Conservation (phyloP, 495 filamentous ascomycete genomes). For the Podospora sp. region DNA sequence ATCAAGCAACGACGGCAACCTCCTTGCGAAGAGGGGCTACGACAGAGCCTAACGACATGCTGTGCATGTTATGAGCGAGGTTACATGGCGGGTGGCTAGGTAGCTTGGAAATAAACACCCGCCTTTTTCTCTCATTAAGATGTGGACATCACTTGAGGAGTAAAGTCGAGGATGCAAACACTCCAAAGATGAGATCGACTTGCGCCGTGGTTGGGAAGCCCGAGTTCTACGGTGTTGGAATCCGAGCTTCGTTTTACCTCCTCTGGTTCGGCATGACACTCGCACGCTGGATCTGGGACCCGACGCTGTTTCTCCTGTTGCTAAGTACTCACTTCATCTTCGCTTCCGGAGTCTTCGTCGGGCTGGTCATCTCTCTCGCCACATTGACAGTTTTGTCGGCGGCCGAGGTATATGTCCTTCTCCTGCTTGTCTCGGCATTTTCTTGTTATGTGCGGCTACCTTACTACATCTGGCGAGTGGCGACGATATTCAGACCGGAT, state of each 20-base stretch:
- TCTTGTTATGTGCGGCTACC: conserved; percentile 36
- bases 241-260: conserved; percentile 43
- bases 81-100: not conserved
- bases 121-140: too few relatives aligned
- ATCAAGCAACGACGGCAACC: not conserved
- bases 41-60: not conserved
- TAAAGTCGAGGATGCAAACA: not conserved
- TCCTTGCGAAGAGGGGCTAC: not conserved
- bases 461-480: conserved; percentile 37
- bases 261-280: conserved; percentile 33
- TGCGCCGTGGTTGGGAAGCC: conserved; percentile 24
- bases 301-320: conserved; percentile 18
- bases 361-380: conserved; percentile 15
- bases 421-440: conserved; percentile 40
- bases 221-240: conserved; percentile 37
- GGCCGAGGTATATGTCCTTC: conserved; percentile 39
- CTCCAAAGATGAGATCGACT: not conserved
- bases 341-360: conserved; percentile 29
- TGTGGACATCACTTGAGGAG: too few relatives aligned
- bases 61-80: not conserved
- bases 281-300: conserved; percentile 29
- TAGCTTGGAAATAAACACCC: not conserved
- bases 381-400: conserved; percentile 11
- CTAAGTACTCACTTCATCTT: conserved; percentile 25
- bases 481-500: conserved; percentile 28